Evolutionary conservation across 2,329 filamentous ascomycete genomes (phyloP).

Genomic region (Arachnopeziza araneosa): DNA sequence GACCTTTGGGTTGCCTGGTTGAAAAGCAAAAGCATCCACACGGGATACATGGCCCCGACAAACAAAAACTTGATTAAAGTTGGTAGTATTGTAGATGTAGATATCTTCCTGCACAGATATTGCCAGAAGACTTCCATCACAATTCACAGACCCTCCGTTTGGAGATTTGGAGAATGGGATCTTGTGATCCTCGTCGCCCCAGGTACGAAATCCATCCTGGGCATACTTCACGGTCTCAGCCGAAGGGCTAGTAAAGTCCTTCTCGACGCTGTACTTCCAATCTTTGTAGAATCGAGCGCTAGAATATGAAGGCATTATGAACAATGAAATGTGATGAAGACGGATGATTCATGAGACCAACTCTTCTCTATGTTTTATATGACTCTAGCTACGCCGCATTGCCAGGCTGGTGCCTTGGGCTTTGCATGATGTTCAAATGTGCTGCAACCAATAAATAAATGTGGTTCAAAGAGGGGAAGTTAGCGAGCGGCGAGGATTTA

Average conservation of each 20-base stretch:
- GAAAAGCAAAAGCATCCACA: slow-evolving; percentile 3
- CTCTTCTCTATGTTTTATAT: background rate
- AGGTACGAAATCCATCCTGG: slow-evolving; percentile 8
- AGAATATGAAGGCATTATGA: slow-evolving; percentile 6
- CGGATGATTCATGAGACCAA: background rate
- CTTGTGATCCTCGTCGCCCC: slow-evolving; percentile 7
- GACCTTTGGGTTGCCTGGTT: slow-evolving; percentile 6
- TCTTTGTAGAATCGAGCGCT: slow-evolving; percentile 10
- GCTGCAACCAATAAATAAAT: too few species aligned
- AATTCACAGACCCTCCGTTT: slow-evolving; percentile 1
- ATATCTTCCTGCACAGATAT: slow-evolving; percentile 3
- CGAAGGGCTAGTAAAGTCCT: slow-evolving; percentile 7
- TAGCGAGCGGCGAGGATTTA: too few species aligned
- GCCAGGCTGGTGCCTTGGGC: background rate
- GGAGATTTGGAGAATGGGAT: slow-evolving; percentile 5
- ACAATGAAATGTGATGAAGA: background rate
- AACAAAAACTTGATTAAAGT: slow-evolving; percentile 2
- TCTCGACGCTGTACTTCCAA: slow-evolving; percentile 6
- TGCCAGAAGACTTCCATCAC: slow-evolving; percentile 5
- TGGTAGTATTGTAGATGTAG: slow-evolving; percentile 7
- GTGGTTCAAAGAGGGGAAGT: too few species aligned
- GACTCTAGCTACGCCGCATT: background rate
- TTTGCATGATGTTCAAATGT: background rate
- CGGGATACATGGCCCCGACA: slow-evolving; percentile 5
- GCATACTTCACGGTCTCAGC: slow-evolving; percentile 7